phyloP scores from a whole-genome alignment of 169 alveolate species.

The Plasmodium coatneyi region DNA sequence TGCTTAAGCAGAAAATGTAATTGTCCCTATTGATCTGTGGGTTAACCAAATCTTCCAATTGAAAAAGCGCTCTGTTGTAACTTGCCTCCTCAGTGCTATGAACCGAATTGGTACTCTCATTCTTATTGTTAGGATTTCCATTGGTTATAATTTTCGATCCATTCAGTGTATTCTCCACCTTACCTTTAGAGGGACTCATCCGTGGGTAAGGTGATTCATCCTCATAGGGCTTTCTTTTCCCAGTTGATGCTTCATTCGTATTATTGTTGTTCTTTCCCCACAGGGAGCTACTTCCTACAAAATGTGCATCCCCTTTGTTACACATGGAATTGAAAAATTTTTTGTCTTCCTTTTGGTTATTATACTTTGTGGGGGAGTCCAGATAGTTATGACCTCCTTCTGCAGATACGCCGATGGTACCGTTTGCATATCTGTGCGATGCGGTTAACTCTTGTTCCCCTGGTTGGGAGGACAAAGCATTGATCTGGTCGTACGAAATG shows the following conservation, averaged over 20 bases:
- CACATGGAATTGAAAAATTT: not conserved
- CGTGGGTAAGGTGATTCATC: not conserved
- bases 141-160: not conserved
- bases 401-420: not conserved
- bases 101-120: not conserved
- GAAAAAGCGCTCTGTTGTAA: constrained; percentile 34
- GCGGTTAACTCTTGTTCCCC: not conserved
- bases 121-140: not conserved
- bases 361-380: not conserved
- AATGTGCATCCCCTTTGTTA: not conserved
- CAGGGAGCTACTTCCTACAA: not conserved
- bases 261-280: not conserved
- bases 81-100: not conserved
- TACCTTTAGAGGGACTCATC: not conserved
- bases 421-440: not conserved
- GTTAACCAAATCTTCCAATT: constrained; percentile 56
- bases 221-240: not conserved
- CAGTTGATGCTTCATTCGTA: not conserved
- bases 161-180: not conserved
- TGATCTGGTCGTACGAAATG: not conserved
- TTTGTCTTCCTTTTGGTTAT: not conserved
- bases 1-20: constrained; percentile 45
- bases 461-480: not conserved
- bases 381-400: not conserved
- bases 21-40: constrained; percentile 46